A percentile compares a stretch with the other conserved stretches of the same genome.
Evolutionary conservation across 805 yeast species (phyloP).

Genomic region (Starmerella geochares): DNA sequence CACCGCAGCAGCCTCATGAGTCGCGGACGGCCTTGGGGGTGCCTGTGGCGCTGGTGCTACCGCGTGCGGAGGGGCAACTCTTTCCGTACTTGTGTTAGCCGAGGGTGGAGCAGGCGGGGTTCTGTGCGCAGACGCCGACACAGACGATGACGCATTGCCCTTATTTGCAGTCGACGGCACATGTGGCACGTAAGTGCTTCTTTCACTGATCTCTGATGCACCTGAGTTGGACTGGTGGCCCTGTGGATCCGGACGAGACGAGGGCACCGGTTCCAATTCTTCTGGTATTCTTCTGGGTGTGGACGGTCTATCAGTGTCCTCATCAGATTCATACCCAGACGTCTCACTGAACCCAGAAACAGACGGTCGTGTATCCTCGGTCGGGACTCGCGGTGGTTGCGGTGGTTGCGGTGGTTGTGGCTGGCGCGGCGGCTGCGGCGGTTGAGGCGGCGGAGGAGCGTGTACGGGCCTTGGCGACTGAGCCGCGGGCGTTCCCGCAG

Average conservation of each 20-base stretch:
- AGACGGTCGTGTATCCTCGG: not conserved
- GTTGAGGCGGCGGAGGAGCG: not conserved
- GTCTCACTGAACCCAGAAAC: slow-evolving; percentile 4
- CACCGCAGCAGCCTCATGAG: not conserved
- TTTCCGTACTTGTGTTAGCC: not conserved
- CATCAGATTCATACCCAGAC: slow-evolving; percentile 10
- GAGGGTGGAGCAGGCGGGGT: slow-evolving; percentile 2
- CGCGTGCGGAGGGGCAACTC: not conserved
- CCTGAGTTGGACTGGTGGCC: not conserved
- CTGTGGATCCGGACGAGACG: not conserved
- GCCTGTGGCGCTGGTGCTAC: not conserved
- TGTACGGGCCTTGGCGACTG: not conserved
- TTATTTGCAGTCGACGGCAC: not conserved
- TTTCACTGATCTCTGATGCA: not conserved
- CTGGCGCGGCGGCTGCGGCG: slow-evolving; percentile 11
- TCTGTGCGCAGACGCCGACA: not conserved
- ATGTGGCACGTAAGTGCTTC: not conserved
- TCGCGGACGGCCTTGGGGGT: not conserved
- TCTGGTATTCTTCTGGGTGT: not conserved
- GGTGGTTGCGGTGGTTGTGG: slow-evolving; percentile 14
- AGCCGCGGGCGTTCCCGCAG: not conserved
- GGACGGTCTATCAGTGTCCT: slow-evolving; percentile 9
- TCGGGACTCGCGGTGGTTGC: not conserved
- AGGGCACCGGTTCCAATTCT: not conserved
- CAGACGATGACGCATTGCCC: too few species aligned